phyloP scores from a whole-genome alignment of 495 filamentous ascomycete genomes.

The Platismatia glauca region DNA sequence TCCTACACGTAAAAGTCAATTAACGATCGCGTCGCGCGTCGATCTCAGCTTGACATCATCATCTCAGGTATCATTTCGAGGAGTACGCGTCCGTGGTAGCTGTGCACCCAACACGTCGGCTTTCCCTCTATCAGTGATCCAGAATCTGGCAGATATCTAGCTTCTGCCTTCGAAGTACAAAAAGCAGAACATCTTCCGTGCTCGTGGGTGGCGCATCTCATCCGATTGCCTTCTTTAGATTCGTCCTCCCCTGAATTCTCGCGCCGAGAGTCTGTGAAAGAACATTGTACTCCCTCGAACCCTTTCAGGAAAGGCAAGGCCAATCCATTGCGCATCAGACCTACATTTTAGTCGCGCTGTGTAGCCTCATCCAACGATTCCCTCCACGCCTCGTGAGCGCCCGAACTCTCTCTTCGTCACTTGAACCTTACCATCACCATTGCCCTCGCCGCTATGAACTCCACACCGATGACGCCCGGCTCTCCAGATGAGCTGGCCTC shows the following conservation, averaged over 20 bases:
- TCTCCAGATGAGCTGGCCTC: constrained; percentile 22
- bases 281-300: neutral
- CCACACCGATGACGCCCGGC: constrained; percentile 33
- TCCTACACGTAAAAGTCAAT: neutral
- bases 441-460: constrained; percentile 22
- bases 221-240: neutral
- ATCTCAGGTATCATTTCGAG: neutral
- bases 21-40: constrained; percentile 1
- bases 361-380: neutral
- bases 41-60: neutral
- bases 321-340: neutral
- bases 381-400: neutral
- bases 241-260: neutral
- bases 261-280: neutral
- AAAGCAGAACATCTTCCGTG: neutral
- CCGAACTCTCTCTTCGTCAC: neutral
- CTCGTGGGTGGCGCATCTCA: neutral
- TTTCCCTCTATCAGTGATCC: neutral
- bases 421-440: neutral
- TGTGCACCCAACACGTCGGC: neutral
- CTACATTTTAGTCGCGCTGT: neutral
- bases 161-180: neutral
- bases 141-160: neutral
- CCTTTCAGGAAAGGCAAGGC: neutral
- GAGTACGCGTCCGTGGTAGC: neutral